These are phyloP conservation scores for Saccharomycodes ludwigii DNA, from an alignment of 805 yeast genomes.

Conservation along the genomic window DNA sequence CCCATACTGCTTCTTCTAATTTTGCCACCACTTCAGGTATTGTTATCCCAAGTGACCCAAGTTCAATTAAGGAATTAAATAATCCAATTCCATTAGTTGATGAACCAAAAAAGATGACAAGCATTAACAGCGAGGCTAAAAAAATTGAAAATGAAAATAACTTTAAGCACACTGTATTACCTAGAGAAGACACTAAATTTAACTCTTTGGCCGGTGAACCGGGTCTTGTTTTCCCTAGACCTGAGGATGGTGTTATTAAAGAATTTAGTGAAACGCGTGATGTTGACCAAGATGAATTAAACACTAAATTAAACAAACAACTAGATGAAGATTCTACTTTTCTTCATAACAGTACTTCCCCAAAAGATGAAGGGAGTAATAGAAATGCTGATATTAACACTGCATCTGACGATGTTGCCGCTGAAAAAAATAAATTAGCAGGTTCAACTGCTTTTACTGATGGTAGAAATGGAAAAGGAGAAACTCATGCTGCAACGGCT, in stretches of 20 bases:
- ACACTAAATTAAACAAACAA: constrained; percentile 18
- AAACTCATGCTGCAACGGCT: constrained; percentile 21
- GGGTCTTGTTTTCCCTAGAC: constrained; percentile 41
- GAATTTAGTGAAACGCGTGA: constrained; percentile 41
- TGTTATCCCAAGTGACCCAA: constrained; percentile 4
- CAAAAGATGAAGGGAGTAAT: constrained; percentile 4
- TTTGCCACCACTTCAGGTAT: constrained; percentile 9
- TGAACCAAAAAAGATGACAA: constrained; percentile 8
- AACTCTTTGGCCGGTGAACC: constrained; percentile 45
- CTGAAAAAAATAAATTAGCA: neutral
- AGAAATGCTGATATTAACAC: constrained; percentile 1
- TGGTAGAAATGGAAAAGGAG: constrained; percentile 30
- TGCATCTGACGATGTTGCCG: neutral
- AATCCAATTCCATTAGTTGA: constrained; percentile 6
- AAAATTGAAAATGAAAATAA: constrained; percentile 25
- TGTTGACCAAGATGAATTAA: constrained; percentile 40
- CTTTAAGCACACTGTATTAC: constrained; percentile 40
- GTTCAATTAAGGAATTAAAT: constrained; percentile 12
- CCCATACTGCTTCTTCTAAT: constrained; percentile 9
- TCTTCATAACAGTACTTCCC: too few relatives aligned
- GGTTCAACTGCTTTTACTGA: constrained; percentile 31
- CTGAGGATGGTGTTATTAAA: constrained; percentile 40
- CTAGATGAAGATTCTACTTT: constrained; percentile 4
- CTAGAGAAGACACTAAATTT: constrained; percentile 32
- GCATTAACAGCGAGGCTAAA: constrained; percentile 33